Evolutionary conservation across 1,139 yeast genomes (phyloP).

Genomic region (Candida glucosophila): DNA sequence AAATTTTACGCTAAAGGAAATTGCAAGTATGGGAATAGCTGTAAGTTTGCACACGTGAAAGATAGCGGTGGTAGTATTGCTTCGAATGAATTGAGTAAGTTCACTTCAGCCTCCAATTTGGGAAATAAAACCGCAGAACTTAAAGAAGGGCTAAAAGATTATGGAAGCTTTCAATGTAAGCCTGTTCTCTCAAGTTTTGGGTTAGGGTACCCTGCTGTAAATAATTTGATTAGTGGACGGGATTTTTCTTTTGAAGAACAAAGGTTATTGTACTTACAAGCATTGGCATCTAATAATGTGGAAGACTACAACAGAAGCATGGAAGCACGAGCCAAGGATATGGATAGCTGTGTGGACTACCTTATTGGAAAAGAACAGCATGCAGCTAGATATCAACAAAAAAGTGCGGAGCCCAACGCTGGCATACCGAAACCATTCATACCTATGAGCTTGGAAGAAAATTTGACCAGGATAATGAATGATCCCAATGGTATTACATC

Average conservation of each 20-base stretch:
- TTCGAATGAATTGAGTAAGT: conserved; percentile 3
- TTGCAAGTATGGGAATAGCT: conserved; percentile 15
- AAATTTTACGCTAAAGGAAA: conserved; percentile 13
- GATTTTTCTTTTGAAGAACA: conserved; percentile 54
- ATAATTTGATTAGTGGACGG: conserved; percentile 37
- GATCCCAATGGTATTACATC: conserved; percentile 3
- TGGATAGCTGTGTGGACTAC: conserved; percentile 33
- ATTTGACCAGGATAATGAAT: too few relatives aligned
- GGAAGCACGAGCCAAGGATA: conserved; percentile 35
- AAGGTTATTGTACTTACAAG: conserved; percentile 38
- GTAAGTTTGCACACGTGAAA: conserved; percentile 13
- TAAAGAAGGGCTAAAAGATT: conserved; percentile 9
- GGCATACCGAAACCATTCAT: conserved; percentile 29
- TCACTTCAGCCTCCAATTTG: conserved; percentile 6
- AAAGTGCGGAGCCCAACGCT: conserved; percentile 28
- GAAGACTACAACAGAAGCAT: conserved; percentile 33
- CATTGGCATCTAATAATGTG: conserved; percentile 25
- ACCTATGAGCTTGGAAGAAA: conserved; percentile 21
- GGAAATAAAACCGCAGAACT: conserved; percentile 8
- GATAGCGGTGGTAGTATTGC: conserved; percentile 2
- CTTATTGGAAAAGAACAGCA: conserved; percentile 31
- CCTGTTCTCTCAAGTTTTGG: conserved; percentile 21
- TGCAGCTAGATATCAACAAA: conserved; percentile 52
- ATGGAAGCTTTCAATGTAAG: conserved; percentile 6
- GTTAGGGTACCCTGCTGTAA: conserved; percentile 17